Conservation (phyloP, 73 alveolate genomes). For the Stentor coeruleus region DNA sequence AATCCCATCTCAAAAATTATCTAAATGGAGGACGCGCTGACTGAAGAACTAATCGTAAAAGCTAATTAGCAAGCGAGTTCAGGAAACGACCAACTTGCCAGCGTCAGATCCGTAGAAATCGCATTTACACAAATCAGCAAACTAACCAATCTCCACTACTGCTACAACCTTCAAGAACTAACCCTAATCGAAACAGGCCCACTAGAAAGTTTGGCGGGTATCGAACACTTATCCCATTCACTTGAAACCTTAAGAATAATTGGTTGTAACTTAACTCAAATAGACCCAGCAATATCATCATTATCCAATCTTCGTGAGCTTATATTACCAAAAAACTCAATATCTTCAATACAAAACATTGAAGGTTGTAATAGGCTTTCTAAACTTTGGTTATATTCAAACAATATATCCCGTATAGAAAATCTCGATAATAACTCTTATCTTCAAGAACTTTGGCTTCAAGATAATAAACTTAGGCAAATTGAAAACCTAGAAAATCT, state of each 20-base stretch:
- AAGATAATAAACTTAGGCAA: slow-evolving; percentile 45
- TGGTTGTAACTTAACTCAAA: slow-evolving; percentile 37
- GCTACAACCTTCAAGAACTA: slow-evolving; percentile 24
- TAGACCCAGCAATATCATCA: slow-evolving; percentile 36
- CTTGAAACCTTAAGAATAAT: slow-evolving; percentile 46
- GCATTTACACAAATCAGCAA: slow-evolving; percentile 14
- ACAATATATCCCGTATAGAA: slow-evolving; percentile 41
- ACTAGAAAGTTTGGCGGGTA: slow-evolving; percentile 29
- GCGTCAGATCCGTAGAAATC: neutral
- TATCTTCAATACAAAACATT: slow-evolving; percentile 43
- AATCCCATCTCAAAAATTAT: too few relatives aligned
- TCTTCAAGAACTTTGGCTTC: slow-evolving; percentile 45
- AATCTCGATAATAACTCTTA: slow-evolving; percentile 41
- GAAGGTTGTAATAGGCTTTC: slow-evolving; percentile 46
- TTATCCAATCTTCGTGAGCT: slow-evolving; percentile 37
- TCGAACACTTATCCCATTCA: slow-evolving; percentile 47
- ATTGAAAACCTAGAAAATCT: slow-evolving; percentile 36
- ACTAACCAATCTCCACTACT: slow-evolving; percentile 17
- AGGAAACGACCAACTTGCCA: slow-evolving; percentile 19
- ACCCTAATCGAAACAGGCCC: slow-evolving; percentile 27
- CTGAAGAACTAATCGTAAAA: slow-evolving; percentile 9
- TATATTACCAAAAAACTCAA: slow-evolving; percentile 35
- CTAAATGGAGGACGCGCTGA: slow-evolving; percentile 28
- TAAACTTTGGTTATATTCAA: slow-evolving; percentile 35
- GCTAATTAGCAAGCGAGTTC: slow-evolving; percentile 11